Evolutionary conservation across 2,329 filamentous ascomycete genomes (phyloP).

Genomic region (Zopfia rhizophila): DNA sequence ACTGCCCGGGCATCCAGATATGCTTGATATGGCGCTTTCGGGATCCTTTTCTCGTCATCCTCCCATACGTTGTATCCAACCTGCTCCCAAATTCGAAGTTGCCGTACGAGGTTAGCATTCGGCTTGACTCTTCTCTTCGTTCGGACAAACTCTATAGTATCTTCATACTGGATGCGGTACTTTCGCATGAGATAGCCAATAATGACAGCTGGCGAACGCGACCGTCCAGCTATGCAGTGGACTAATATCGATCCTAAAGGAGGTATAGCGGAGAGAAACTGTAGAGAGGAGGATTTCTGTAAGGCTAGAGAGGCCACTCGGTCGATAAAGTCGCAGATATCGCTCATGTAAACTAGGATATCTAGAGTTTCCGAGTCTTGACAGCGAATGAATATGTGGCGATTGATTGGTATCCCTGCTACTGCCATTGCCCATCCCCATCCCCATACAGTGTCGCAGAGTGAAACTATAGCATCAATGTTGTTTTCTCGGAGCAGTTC

Average conservation of each 20-base stretch:
- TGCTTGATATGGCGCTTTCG: slow-evolving; percentile 32
- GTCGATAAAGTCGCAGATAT: slow-evolving; percentile 2
- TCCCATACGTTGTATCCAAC: slow-evolving; percentile 43
- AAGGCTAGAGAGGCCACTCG: not conserved
- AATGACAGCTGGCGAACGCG: not conserved
- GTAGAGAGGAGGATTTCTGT: not conserved
- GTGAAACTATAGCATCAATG: too few species aligned
- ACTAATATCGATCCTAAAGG: not conserved
- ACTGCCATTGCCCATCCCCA: too few species aligned
- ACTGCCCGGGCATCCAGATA: too few species aligned
- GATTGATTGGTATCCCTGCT: too few species aligned
- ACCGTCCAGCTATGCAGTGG: not conserved
- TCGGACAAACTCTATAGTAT: slow-evolving; percentile 29
- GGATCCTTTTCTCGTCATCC: slow-evolving; percentile 31
- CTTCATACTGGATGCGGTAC: slow-evolving; percentile 21
- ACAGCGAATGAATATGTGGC: too few species aligned
- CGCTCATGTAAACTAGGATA: not conserved
- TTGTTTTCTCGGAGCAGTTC: too few species aligned
- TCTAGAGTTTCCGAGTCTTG: not conserved
- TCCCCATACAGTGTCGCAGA: too few species aligned
- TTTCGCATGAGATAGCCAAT: slow-evolving; percentile 31
- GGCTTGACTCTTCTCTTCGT: slow-evolving; percentile 35
- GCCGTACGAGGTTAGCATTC: slow-evolving; percentile 43
- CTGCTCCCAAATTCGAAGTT: slow-evolving; percentile 47
- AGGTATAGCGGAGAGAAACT: too few species aligned